Percentiles rank a stretch among this genome's conserved stretches.
Conservation (phyloP, 2,329 filamentous ascomycete species). For the Orbilia brochopaga region DNA sequence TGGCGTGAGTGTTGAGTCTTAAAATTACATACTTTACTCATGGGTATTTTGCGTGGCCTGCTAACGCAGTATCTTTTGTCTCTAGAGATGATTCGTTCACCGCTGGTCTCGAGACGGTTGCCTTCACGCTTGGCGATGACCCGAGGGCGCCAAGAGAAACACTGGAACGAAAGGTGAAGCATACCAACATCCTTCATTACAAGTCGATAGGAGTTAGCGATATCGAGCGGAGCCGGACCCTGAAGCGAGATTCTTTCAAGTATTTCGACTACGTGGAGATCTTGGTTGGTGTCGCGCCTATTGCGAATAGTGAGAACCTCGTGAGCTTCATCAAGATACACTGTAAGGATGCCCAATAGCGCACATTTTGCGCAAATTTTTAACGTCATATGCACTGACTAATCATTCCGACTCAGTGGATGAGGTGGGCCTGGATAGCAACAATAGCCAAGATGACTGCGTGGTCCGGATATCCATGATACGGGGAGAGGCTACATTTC, state of each 20-base stretch:
- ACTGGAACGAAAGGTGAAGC: conserved; percentile 17
- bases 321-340: conserved; percentile 21
- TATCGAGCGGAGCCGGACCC: conserved; percentile 25
- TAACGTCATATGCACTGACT: too few species aligned
- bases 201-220: conserved; percentile 38
- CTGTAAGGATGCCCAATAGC: conserved; percentile 9
- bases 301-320: conserved; percentile 7
- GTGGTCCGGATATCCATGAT: conserved; percentile 33
- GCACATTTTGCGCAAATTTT: too few species aligned
- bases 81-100: conserved; percentile 43
- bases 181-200: conserved; percentile 47
- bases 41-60: not conserved
- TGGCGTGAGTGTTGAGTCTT: conserved; percentile 26
- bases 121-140: conserved; percentile 17
- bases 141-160: conserved; percentile 6
- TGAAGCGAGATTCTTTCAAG: conserved; percentile 44
- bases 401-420: conserved; percentile 20
- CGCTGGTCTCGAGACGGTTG: conserved; percentile 29
- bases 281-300: conserved; percentile 22
- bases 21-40: too few species aligned
- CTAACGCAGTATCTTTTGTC: not conserved
- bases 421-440: conserved; percentile 34
- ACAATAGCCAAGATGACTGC: conserved; percentile 37
- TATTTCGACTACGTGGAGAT: conserved; percentile 45
- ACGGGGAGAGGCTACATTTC: conserved; percentile 33